Evolutionary conservation across 192 early-diverging fungal species (phyloP).

Genomic region (Gonapodya sp.): DNA sequence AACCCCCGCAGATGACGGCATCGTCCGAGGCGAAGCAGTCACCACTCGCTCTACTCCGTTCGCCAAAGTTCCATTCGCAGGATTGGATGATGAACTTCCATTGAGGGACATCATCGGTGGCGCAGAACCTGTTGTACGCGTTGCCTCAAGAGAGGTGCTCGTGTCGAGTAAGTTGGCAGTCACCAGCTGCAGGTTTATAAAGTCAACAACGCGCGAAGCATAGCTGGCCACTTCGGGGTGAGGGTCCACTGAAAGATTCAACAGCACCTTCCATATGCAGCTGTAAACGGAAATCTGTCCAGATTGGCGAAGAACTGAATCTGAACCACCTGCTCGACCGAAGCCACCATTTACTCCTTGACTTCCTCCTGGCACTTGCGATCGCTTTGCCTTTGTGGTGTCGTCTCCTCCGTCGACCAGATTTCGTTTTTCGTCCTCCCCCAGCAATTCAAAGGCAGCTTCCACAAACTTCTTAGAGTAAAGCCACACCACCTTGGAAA

Average conservation of each 20-base stretch:
- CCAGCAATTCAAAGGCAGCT: conserved; percentile 46
- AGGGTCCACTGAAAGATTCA: conserved; percentile 73
- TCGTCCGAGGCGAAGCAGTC: neutral
- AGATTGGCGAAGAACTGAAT: conserved; percentile 16
- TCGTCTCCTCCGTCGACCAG: conserved; percentile 22
- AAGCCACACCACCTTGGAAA: conserved; percentile 66
- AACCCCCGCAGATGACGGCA: neutral
- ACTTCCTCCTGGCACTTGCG: conserved; percentile 18
- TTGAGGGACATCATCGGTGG: neutral
- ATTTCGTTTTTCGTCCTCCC: conserved; percentile 26
- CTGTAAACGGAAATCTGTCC: conserved; percentile 44
- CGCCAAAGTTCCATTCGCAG: neutral
- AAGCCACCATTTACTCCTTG: conserved; percentile 18
- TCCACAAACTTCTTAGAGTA: conserved; percentile 51
- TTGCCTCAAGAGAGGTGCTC: neutral
- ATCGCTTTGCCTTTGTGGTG: conserved; percentile 20
- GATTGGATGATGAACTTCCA: neutral
- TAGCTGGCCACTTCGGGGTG: conserved; percentile 61
- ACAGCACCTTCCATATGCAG: conserved; percentile 71
- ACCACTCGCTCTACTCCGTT: neutral
- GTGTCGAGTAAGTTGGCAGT: neutral
- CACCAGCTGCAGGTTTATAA: conserved; percentile 33
- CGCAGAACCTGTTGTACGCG: neutral
- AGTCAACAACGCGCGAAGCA: conserved; percentile 67
- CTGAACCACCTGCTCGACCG: conserved; percentile 17